Conservation (phyloP, 169 alveolate genomes). For the Plasmodium gonderi region DNA sequence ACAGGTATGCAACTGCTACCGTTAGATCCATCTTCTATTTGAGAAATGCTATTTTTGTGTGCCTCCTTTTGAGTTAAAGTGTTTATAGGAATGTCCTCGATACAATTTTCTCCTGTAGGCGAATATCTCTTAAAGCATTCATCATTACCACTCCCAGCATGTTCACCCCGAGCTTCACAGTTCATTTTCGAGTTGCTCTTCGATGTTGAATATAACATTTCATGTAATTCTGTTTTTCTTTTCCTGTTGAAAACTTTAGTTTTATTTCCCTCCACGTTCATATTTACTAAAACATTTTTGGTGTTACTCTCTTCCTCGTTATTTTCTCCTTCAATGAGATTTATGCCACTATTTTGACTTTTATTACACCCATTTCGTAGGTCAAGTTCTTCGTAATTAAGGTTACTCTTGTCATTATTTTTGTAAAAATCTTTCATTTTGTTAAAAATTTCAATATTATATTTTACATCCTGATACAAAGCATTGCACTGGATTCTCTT, state of each 20-base stretch:
- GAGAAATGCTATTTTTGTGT: too few relatives aligned
- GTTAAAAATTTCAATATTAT: constrained; percentile 7
- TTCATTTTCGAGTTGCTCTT: background rate
- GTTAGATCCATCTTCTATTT: too few relatives aligned
- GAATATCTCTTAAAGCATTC: background rate
- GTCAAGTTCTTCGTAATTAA: background rate
- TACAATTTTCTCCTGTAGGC: background rate
- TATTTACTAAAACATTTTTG: background rate
- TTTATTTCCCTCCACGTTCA: background rate
- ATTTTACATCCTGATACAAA: background rate
- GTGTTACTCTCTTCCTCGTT: background rate
- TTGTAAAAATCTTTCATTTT: constrained; percentile 52
- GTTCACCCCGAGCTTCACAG: background rate
- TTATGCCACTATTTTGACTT: background rate
- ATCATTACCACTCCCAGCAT: background rate
- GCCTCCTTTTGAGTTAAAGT: background rate
- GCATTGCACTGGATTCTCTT: constrained; percentile 10
- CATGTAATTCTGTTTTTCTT: background rate
- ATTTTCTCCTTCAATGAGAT: background rate
- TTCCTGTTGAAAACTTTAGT: background rate
- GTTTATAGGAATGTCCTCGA: background rate
- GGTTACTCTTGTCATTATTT: background rate
- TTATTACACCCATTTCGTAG: background rate
- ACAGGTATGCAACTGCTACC: too few relatives aligned
- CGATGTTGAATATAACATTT: background rate